Evolutionary conservation across 2,329 filamentous ascomycete species (phyloP), one percentile per base, ranked within the genome.

Genomic region (Aspergillus thermomutatus): DNA sequence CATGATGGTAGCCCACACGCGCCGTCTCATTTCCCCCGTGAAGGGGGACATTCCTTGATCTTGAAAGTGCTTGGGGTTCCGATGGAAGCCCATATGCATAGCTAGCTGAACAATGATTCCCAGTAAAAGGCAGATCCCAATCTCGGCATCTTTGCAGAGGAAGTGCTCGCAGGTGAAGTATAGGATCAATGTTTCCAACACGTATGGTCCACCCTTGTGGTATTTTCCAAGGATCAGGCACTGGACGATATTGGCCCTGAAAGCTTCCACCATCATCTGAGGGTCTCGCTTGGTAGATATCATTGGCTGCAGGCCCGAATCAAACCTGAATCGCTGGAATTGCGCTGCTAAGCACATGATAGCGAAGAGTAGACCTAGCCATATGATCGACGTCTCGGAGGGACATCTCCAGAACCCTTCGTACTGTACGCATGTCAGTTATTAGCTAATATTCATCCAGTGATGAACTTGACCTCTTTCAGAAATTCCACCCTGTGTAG

Each of bases 21-120:
- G 68, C 25, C 75, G 67, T 26, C 75, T 66, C 66, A 77, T 82
- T 66, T 86, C 83, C n/a, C 78, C 82, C 58, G 83, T 77, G 56
- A 84, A 84, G 0, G 78, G 74, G 1, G 79, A 75, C 52, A 85
- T 79, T n/a, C n/a, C n/a, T n/a, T n/a, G n/a, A 41, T 75, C 74
- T 2, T 79, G 69, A 62, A 82, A 83, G 27, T 79, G 78, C 3
- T 68, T 75, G 19, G 81, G 72, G 63, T 85, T 83, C 51, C 82
- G 76, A 66, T 85, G 83, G 57, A 84, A 80, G 14, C 83, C 83
- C 76, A 83, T 84, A 19, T 82, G 75, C 75, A 84, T 83, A 2
- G 83, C 83, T n/a, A 85, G 66, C 9, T 82, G 76, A 7, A 81
- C 78, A 26, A 82, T 77, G 53, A 85, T 74, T 17, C 80, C 77